phyloP scores from a whole-genome alignment of 176 grass and related monocot genomes.

The Rhipidocladum racemiflorum region DNA sequence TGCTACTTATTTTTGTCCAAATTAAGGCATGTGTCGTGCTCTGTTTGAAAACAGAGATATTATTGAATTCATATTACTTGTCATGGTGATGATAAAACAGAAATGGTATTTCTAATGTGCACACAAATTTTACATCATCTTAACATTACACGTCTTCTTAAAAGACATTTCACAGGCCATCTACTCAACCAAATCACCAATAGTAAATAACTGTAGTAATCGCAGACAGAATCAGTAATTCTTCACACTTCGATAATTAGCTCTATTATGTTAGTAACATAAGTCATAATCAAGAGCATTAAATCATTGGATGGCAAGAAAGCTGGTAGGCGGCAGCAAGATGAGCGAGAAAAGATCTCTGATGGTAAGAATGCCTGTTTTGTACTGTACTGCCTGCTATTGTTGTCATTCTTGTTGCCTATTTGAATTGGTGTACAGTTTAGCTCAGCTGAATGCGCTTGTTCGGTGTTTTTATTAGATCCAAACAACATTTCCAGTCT shows the following conservation, averaged over 20 bases:
- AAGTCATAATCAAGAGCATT: not conserved
- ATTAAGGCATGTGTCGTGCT: too few species aligned
- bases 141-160: too few species aligned
- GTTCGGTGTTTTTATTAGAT: not conserved
- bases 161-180: not conserved
- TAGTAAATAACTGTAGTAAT: not conserved
- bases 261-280: too few species aligned
- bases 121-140: too few species aligned
- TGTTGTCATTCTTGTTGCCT: not conserved
- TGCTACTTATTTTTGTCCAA: too few species aligned
- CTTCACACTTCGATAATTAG: too few species aligned
- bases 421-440: not conserved
- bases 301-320: not conserved
- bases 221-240: too few species aligned
- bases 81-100: not conserved
- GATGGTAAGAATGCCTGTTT: constrained; percentile 23
- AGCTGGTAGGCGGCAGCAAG: not conserved
- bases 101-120: not conserved
- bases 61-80: not conserved
- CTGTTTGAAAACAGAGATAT: too few species aligned
- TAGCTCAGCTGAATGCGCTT: not conserved
- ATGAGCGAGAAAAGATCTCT: not conserved
- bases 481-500: constrained; percentile 26
- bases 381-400: constrained; percentile 21
- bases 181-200: not conserved